A percentile compares a stretch with the other conserved stretches of the same genome.
Evolutionary conservation across 768 basidiomycete species (phyloP).

Genomic region (Lyophyllum atratum): DNA sequence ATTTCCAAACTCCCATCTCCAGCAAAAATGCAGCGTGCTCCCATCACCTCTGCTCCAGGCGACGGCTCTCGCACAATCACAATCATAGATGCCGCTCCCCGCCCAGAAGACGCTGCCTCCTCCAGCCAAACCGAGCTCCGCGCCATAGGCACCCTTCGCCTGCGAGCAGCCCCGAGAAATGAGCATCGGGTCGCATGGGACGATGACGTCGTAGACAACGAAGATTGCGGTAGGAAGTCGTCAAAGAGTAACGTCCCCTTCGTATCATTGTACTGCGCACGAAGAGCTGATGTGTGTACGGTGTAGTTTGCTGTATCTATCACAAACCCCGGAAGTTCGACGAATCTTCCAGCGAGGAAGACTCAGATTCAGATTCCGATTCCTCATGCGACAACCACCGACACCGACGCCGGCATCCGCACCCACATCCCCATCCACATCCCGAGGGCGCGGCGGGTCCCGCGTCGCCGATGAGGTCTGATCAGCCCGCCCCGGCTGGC

Average conservation of each 20-base stretch:
- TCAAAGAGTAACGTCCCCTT: conserved; percentile 78
- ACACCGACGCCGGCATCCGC: neutral
- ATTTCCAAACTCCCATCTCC: neutral
- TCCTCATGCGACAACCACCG: conserved; percentile 19
- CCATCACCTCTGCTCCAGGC: conserved; percentile 42
- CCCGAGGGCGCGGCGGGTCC: conserved; percentile 4
- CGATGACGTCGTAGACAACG: conserved; percentile 89
- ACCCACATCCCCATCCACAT: conserved; percentile 8
- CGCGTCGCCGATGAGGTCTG: conserved; percentile 11
- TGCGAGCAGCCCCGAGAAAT: conserved; percentile 55
- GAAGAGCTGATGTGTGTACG: neutral
- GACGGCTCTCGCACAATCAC: conserved; percentile 61
- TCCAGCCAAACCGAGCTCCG: conserved; percentile 18
- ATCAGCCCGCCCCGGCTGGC: conserved; percentile 13
- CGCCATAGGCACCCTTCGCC: conserved; percentile 44
- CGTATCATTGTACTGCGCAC: neutral
- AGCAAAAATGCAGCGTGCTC: conserved; percentile 22
- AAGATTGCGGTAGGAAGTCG: conserved; percentile 85
- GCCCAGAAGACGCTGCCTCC: conserved; percentile 23
- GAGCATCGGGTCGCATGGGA: conserved; percentile 76
- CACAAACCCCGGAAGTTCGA: conserved; percentile 80
- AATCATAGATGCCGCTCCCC: conserved; percentile 35
- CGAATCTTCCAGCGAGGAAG: conserved; percentile 72
- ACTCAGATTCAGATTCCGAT: conserved; percentile 45
- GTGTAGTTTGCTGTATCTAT: conserved; percentile 93